phyloP scores from a whole-genome alignment of 192 early-diverging fungal genomes.

The Podila verticillata region DNA sequence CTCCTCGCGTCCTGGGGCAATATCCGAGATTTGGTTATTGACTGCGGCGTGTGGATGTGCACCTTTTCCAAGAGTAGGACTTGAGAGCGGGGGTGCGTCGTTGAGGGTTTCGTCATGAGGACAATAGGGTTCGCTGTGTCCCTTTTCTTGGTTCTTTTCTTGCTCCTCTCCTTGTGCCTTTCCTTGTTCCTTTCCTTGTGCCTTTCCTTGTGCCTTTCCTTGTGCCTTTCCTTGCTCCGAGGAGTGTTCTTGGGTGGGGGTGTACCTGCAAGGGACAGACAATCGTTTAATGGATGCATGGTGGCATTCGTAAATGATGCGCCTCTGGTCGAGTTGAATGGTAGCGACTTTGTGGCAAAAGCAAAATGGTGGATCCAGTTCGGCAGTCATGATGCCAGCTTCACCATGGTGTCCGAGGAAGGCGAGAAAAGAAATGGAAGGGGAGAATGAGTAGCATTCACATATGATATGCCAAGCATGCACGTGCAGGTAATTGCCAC shows the following conservation, averaged over 20 bases:
- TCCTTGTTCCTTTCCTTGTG: not conserved
- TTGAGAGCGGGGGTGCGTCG: too few relatives aligned
- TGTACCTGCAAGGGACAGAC: not conserved
- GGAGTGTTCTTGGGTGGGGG: too few relatives aligned
- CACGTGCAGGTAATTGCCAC: not conserved
- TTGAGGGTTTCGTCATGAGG: too few relatives aligned
- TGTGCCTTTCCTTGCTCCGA: not conserved
- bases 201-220: not conserved
- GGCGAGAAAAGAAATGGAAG: not conserved
- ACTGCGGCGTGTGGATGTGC: too few relatives aligned
- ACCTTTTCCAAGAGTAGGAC: too few relatives aligned
- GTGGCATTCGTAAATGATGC: conserved; percentile 3
- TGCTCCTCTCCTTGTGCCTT: not conserved
- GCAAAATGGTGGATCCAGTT: conserved; percentile 3
- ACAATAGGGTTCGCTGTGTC: too few relatives aligned
- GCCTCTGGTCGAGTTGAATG: not conserved
- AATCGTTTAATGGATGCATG: not conserved
- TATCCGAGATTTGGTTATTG: too few relatives aligned
- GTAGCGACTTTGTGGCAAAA: not conserved
- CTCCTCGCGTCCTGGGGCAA: too few relatives aligned
- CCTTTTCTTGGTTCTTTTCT: not conserved
- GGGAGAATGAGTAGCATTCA: not conserved
- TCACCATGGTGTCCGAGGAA: not conserved
- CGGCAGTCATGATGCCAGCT: not conserved
- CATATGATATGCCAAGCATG: not conserved